These are phyloP conservation scores for Populus hybrid DNA, from an alignment of 441 rosid species.

Conservation along the genomic window DNA sequence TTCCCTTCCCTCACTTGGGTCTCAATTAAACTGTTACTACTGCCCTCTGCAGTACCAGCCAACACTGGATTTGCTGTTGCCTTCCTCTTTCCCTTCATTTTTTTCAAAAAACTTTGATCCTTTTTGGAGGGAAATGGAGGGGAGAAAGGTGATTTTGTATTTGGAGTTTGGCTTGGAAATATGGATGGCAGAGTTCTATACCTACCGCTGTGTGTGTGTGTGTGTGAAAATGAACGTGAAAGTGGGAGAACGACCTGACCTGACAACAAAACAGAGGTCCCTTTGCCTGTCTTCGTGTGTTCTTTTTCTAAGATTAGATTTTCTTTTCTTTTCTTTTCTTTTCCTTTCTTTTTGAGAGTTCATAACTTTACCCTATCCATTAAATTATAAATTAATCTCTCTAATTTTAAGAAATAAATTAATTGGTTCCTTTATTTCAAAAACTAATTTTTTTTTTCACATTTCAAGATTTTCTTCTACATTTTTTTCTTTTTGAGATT, in stretches of 20 bases:
- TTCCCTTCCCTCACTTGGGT: constrained; percentile 12
- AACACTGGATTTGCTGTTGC: constrained; percentile 11
- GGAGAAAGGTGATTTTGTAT: not conserved
- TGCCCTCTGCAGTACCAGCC: constrained; percentile 21
- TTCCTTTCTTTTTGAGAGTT: no score
- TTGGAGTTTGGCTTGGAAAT: not conserved
- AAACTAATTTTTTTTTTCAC: no score
- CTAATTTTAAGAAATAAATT: no score
- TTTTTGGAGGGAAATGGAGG: constrained; percentile 2
- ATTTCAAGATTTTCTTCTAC: no score
- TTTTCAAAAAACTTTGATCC: not conserved
- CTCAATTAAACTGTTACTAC: constrained; percentile 6
- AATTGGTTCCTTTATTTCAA: no score
- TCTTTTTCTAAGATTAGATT: no score
- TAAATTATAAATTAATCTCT: no score
- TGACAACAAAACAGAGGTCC: not conserved
- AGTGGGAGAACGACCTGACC: not conserved
- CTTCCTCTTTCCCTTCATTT: constrained; percentile 31
- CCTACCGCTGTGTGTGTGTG: not conserved
- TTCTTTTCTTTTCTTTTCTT: no score
- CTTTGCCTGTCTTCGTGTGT: not conserved
- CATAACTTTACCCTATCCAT: no score
- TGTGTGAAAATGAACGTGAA: not conserved
- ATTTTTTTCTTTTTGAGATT: no score
- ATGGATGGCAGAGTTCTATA: not conserved